A percentile compares a stretch with the other conserved stretches of the same genome.
Conservation (phyloP, 805 yeast species). For the Metschnikowia drakensbergensis region DNA sequence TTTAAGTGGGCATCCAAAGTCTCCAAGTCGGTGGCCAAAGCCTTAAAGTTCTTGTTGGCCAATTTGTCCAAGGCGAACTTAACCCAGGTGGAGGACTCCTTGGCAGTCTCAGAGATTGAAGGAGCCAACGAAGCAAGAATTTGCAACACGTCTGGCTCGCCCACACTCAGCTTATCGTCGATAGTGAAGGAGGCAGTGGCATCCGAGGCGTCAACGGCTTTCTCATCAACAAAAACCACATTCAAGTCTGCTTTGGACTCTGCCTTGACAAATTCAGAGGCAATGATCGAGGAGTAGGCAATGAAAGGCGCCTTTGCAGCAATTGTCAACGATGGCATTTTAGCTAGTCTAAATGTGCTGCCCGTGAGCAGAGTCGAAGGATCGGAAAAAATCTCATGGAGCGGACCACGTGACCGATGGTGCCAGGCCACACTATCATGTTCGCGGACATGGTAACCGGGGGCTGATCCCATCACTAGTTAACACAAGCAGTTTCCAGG, state of each 20-base stretch:
- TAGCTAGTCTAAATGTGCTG: slow-evolving; percentile 2
- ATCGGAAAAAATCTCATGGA: slow-evolving; percentile 3
- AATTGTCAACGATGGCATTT: slow-evolving; percentile 52
- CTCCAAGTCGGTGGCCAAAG: slow-evolving; percentile 72
- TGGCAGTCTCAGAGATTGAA: slow-evolving; percentile 25
- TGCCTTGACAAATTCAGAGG: slow-evolving; percentile 69
- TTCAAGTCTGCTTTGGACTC: slow-evolving; percentile 45
- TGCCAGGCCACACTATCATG: background rate
- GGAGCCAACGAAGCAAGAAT: slow-evolving; percentile 54
- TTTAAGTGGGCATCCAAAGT: slow-evolving; percentile 78
- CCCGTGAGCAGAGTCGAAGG: background rate
- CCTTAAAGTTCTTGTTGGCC: slow-evolving; percentile 83
- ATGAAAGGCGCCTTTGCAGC: slow-evolving; percentile 85
- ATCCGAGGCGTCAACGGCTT: slow-evolving; percentile 45
- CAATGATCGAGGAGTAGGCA: slow-evolving; percentile 75
- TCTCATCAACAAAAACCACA: slow-evolving; percentile 69
- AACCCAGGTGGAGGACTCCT: slow-evolving; percentile 51
- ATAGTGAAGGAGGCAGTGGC: slow-evolving; percentile 43
- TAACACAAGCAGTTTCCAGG: background rate
- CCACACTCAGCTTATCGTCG: slow-evolving; percentile 41
- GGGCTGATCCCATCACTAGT: background rate
- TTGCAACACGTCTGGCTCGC: slow-evolving; percentile 44
- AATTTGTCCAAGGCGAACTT: slow-evolving; percentile 64
- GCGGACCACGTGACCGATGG: slow-evolving; percentile 4
- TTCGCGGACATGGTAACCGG: background rate